phyloP scores from a whole-genome alignment of 192 early-diverging fungal genomes.

The Radiomyces spectabilis region DNA sequence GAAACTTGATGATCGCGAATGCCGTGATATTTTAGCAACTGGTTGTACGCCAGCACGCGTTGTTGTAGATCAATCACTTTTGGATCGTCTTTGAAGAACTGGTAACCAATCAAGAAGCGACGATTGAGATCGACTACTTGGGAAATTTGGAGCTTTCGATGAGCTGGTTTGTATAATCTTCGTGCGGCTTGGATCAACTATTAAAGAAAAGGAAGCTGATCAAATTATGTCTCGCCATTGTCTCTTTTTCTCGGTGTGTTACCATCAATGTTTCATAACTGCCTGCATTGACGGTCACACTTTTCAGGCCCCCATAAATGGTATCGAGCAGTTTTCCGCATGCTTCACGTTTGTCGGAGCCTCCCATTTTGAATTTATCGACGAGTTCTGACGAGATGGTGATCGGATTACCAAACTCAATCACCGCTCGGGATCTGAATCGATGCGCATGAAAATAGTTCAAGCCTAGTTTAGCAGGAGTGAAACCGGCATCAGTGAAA shows the following conservation, averaged over 20 bases:
- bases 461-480: no score
- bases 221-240: no score
- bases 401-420: slow-evolving; percentile 94
- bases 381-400: slow-evolving; percentile 71
- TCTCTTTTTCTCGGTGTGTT: slow-evolving; percentile 1
- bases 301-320: slow-evolving; percentile 72
- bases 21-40: slow-evolving; percentile 85
- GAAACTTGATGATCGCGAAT: slow-evolving; percentile 97
- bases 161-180: slow-evolving; percentile 82
- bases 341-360: slow-evolving; percentile 75
- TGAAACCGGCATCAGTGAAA: no score
- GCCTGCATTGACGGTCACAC: slow-evolving; percentile 87
- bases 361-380: slow-evolving; percentile 78
- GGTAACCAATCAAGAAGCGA: slow-evolving; percentile 80
- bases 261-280: slow-evolving; percentile 92
- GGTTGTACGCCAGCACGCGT: slow-evolving; percentile 79
- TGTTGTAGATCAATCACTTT: slow-evolving; percentile 70
- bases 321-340: slow-evolving; percentile 71
- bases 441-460: slow-evolving; percentile 95
- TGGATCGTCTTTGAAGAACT: slow-evolving; percentile 73
- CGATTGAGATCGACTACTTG: slow-evolving; percentile 86
- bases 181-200: slow-evolving; percentile 89
- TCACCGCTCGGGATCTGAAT: slow-evolving; percentile 93
- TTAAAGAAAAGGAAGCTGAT: no score
- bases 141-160: slow-evolving; percentile 78